These are phyloP conservation scores for Coemansia sp. DNA, from an alignment of 192 early-diverging fungal genomes.

Conservation along the genomic window DNA sequence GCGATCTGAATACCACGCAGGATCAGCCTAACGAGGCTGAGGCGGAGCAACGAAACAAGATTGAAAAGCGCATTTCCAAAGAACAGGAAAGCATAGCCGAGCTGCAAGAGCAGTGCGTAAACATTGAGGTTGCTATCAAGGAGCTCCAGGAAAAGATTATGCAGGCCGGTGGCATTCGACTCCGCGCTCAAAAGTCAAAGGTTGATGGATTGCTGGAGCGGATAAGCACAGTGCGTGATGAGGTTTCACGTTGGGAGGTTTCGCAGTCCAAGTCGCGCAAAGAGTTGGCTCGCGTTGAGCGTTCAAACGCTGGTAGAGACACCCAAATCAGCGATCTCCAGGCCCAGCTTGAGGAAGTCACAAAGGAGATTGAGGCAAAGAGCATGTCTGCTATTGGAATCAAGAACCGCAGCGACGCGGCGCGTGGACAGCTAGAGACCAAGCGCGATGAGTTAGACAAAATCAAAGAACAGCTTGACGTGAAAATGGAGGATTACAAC, in stretches of 20 bases:
- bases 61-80: constrained; percentile 50
- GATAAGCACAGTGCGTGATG: constrained; percentile 66
- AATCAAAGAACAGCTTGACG: constrained; percentile 69
- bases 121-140: constrained; percentile 78
- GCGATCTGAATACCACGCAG: constrained; percentile 33
- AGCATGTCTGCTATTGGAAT: constrained; percentile 52
- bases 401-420: constrained; percentile 46
- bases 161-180: constrained; percentile 83
- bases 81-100: constrained; percentile 50
- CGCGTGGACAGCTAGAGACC: constrained; percentile 57
- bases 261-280: constrained; percentile 76
- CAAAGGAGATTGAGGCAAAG: constrained; percentile 61
- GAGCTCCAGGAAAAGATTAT: constrained; percentile 86
- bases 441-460: constrained; percentile 66
- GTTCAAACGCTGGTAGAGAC: constrained; percentile 64
- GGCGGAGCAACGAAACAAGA: constrained; percentile 35
- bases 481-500: constrained; percentile 63
- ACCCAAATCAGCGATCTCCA: constrained; percentile 65
- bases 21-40: constrained; percentile 41
- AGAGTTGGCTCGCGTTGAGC: constrained; percentile 67
- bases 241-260: constrained; percentile 71
- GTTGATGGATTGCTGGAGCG: constrained; percentile 79
- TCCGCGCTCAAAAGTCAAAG: constrained; percentile 82
- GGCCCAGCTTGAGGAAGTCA: constrained; percentile 63
- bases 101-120: constrained; percentile 59